phyloP scores from a whole-genome alignment of 495 filamentous ascomycete genomes.

The Tuber brumale region DNA sequence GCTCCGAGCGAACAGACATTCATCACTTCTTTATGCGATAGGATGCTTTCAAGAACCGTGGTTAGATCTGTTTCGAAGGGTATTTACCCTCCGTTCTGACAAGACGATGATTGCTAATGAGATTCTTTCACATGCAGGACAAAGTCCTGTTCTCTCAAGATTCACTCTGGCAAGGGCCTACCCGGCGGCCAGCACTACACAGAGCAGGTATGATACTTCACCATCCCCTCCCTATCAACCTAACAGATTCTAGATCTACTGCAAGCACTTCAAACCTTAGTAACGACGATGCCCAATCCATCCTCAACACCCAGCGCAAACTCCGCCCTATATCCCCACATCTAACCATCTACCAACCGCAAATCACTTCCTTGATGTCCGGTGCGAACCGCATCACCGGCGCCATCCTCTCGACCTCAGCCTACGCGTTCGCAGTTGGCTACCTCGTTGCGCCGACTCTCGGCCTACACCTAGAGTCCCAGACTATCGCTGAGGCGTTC shows the following conservation, averaged over 20 bases:
- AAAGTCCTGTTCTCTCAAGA: conserved; percentile 20
- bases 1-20: background rate
- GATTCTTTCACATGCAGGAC: conserved; percentile 8
- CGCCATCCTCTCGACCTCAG: conserved; percentile 57
- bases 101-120: background rate
- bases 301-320: conserved; percentile 80
- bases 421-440: conserved; percentile 76
- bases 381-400: conserved; percentile 77
- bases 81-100: conserved; percentile 19
- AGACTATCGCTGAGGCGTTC: conserved; percentile 69
- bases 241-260: conserved; percentile 12
- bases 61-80: conserved; percentile 25
- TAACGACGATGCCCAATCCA: conserved; percentile 50
- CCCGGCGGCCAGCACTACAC: conserved; percentile 12
- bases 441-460: conserved; percentile 77
- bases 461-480: conserved; percentile 79
- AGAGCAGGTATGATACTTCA: conserved; percentile 15
- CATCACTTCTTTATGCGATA: background rate
- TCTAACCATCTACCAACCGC: conserved; percentile 77
- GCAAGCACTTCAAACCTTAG: conserved; percentile 39
- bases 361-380: conserved; percentile 76
- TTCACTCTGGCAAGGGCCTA: background rate
- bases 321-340: conserved; percentile 82
- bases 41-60: conserved; percentile 29
- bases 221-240: conserved; percentile 10